Conservation (phyloP, 371 early-diverging fungal species). For the Nematocida ausubeli region DNA sequence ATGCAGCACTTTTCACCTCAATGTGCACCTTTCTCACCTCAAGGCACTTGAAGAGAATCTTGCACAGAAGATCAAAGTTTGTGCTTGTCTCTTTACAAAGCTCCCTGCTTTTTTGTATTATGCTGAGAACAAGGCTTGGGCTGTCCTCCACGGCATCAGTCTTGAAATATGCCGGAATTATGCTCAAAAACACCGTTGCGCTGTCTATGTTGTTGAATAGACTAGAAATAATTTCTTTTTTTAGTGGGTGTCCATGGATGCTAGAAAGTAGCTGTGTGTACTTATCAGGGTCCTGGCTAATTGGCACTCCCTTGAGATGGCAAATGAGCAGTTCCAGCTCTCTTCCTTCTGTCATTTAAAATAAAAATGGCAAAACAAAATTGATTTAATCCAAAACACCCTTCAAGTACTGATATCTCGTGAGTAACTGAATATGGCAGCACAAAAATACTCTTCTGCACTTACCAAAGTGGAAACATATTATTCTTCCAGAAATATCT, state of each 20-base stretch:
- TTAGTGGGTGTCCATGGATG: not conserved
- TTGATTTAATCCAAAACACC: no score
- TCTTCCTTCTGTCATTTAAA: conserved; percentile 26
- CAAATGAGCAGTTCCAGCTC: conserved; percentile 24
- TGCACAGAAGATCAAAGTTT: conserved; percentile 48
- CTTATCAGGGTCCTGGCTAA: conserved; percentile 51
- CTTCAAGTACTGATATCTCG: no score
- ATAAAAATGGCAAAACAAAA: conserved; percentile 12
- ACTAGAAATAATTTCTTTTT: conserved; percentile 26
- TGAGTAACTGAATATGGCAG: no score
- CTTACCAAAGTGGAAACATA: no score
- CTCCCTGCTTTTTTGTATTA: conserved; percentile 13
- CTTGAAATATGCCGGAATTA: conserved; percentile 14
- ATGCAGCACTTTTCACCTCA: conserved; percentile 43
- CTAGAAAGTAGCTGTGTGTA: conserved; percentile 18
- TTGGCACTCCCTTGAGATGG: not conserved
- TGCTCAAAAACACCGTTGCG: conserved; percentile 42
- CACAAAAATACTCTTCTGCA: no score
- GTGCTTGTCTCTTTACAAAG: conserved; percentile 10
- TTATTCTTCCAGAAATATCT: no score
- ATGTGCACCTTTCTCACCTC: conserved; percentile 25
- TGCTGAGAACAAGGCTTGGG: not conserved
- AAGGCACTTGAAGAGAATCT: conserved; percentile 22
- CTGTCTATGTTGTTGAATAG: conserved; percentile 37
- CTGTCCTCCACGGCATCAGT: not conserved